Evolutionary conservation across 208 protist genomes (phyloP), one percentile per base, ranked within the genome.

Genomic region (Trypanosoma lewisi): DNA sequence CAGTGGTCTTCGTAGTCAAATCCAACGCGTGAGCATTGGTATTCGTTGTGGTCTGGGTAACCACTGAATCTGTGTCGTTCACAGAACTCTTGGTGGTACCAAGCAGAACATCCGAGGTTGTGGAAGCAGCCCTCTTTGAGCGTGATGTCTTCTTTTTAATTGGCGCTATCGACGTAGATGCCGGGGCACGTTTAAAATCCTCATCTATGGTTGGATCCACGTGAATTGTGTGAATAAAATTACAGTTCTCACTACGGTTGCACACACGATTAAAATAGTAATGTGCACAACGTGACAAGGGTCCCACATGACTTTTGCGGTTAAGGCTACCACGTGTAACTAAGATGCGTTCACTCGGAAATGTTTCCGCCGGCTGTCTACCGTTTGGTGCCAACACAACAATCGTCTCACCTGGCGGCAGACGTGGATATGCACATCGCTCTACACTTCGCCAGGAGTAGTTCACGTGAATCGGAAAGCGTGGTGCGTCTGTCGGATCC

Each of bases 191-290:
- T 53, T 85, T 85, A 54, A 80, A 87, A 55, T 84, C 74, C 30
- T 66, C 74, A 60, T 80, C 69, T 56, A 89, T 77, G 21, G 34
- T 86, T 9, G 83, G 81, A 49, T 95, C 85, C 0, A 95, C 76
- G 67, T 88, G 67, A 31, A 91, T 67, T 27, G 79, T 67, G 71
- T 95, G 88, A 33, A 95, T 80, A 45, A 89, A 91, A 70, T 82
- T 80, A 64, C 88, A 88, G 50, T 71, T 61, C 72, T 83, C 80
- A 25, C 82, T 85, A n/a, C 77, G 78, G 60, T 87, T 82, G 81
- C 88, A 95, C 60, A 92, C 83, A 41, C 81, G 77, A 63, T 95
- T 89, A 72, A 88, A 90, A 73, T 87, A 91, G 69, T 90, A 95
- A 45, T 95, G 85, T 17, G 88, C 80, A 68, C 88, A 95, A 76